phyloP scores from a whole-genome alignment of 2,329 filamentous ascomycete species.

The Penicillium polonicum region DNA sequence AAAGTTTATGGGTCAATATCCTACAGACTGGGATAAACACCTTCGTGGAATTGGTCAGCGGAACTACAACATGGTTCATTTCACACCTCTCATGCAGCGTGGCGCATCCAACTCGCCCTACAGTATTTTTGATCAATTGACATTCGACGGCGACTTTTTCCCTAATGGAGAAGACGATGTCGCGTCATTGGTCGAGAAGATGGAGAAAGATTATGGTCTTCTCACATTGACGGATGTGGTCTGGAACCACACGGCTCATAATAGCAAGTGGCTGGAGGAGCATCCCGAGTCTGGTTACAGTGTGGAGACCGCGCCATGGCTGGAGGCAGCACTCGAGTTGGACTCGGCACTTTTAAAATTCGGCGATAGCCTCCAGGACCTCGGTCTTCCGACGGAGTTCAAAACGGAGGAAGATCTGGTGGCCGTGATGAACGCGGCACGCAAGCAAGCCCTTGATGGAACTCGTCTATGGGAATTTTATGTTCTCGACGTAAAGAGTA shows the following conservation, averaged over 20 bases:
- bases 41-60: slow-evolving; percentile 82
- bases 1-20: slow-evolving; percentile 96
- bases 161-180: slow-evolving; percentile 83
- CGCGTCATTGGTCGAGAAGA: slow-evolving; percentile 69
- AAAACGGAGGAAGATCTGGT: slow-evolving; percentile 70
- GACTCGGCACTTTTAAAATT: slow-evolving; percentile 70
- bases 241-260: slow-evolving; percentile 95
- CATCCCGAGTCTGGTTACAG: slow-evolving; percentile 97
- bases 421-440: slow-evolving; percentile 79
- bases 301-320: slow-evolving; percentile 77
- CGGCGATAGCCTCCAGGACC: slow-evolving; percentile 59
- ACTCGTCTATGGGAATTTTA: slow-evolving; percentile 94
- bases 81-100: slow-evolving; percentile 86
- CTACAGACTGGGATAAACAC: slow-evolving; percentile 85
- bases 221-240: slow-evolving; percentile 94
- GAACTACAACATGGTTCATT: slow-evolving; percentile 99
- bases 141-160: slow-evolving; percentile 79
- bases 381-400: slow-evolving; percentile 75
- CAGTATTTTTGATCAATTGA: slow-evolving; percentile 89
- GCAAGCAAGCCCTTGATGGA: slow-evolving; percentile 72
- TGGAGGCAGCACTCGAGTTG: slow-evolving; percentile 68
- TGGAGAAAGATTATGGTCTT: slow-evolving; percentile 81
- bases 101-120: slow-evolving; percentile 94
- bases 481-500: slow-evolving; percentile 72
- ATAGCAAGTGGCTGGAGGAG: slow-evolving; percentile 88